A percentile compares a stretch with the other conserved stretches of the same genome.
phyloP scores from a whole-genome alignment of 495 filamentous ascomycete species.

The Tetracladium setigerum region DNA sequence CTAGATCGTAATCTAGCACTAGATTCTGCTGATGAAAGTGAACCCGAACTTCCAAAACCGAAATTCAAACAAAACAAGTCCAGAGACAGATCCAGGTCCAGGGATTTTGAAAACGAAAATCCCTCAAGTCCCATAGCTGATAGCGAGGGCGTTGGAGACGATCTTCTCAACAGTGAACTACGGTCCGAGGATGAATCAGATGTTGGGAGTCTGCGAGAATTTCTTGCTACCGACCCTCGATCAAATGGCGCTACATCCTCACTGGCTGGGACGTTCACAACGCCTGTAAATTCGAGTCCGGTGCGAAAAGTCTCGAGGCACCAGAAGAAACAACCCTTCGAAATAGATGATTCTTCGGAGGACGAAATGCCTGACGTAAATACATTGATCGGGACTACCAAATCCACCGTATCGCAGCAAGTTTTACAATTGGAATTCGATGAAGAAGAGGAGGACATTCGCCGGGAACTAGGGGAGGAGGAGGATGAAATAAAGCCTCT shows the following conservation, averaged over 20 bases:
- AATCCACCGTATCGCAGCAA: no score
- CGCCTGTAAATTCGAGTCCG: not conserved
- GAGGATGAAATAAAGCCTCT: no score
- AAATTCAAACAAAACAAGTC: conserved; percentile 1
- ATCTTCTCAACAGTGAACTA: conserved; percentile 11
- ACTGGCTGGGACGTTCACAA: not conserved
- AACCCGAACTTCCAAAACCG: not conserved
- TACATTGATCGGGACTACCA: no score
- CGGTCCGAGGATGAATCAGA: conserved; percentile 16
- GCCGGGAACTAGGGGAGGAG: no score
- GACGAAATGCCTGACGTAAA: no score
- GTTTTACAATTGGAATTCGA: no score
- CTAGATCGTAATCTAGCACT: conserved; percentile 24
- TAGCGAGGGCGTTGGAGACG: conserved; percentile 16
- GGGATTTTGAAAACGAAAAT: conserved; percentile 8
- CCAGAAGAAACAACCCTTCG: no score
- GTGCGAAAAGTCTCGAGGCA: no score
- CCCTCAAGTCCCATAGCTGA: conserved; percentile 4
- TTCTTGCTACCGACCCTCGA: conserved; percentile 1
- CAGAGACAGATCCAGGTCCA: not conserved
- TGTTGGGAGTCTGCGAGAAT: conserved; percentile 15
- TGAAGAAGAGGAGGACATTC: no score
- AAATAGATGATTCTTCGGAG: no score
- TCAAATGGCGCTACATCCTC: not conserved
- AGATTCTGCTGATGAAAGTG: conserved; percentile 11